A percentile compares a stretch with the other conserved stretches of the same genome.
Evolutionary conservation across 805 yeast species (phyloP).

Genomic region (Candida chilensis): DNA sequence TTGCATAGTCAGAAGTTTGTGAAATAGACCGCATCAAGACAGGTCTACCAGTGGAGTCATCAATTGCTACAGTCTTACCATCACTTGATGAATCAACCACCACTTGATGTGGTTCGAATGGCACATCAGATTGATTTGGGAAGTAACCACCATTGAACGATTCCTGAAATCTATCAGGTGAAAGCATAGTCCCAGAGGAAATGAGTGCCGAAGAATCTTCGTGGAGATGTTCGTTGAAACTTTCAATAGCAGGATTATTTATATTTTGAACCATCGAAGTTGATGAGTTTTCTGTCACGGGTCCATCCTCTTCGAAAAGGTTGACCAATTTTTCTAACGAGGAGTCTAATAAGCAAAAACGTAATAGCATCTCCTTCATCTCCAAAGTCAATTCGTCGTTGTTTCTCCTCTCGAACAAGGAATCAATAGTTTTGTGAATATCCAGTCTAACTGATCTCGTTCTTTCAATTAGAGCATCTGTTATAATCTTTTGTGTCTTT

Average conservation of each 20-base stretch:
- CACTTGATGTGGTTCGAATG: conserved; percentile 57
- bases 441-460: conserved; percentile 40
- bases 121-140: conserved; percentile 8
- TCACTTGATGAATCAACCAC: conserved; percentile 55
- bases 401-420: conserved; percentile 34
- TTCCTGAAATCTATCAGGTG: conserved; percentile 24
- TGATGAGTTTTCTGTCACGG: conserved; percentile 2
- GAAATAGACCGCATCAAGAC: conserved; percentile 56
- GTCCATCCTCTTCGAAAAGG: conserved; percentile 30
- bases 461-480: conserved; percentile 41
- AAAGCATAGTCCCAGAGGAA: conserved; percentile 43
- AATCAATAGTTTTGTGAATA: conserved; percentile 42
- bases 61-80: conserved; percentile 46
- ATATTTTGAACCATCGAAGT: not conserved
- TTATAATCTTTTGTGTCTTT: conserved; percentile 35
- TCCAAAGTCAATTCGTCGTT: conserved; percentile 38
- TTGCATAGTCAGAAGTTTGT: conserved; percentile 59
- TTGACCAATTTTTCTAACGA: conserved; percentile 43
- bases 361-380: conserved; percentile 43
- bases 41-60: conserved; percentile 64
- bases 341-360: conserved; percentile 46
- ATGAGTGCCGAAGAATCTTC: conserved; percentile 40
- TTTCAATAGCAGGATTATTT: not conserved
- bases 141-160: conserved; percentile 11
- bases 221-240: conserved; percentile 26